phyloP scores from a whole-genome alignment of 345 rosid species.

The Acer saccharum region DNA sequence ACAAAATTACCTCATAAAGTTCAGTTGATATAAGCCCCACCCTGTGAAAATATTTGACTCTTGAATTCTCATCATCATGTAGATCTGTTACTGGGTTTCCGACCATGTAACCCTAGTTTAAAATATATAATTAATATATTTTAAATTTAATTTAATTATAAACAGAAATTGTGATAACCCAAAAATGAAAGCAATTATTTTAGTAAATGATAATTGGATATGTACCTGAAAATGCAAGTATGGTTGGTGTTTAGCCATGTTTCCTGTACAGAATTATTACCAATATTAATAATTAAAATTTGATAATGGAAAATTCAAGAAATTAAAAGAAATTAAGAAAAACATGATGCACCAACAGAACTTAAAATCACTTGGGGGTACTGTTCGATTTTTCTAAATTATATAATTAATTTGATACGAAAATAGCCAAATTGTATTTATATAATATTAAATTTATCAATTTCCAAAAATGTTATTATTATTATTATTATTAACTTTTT shows the following conservation, averaged over 20 bases:
- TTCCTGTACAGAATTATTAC: slow-evolving; percentile 18
- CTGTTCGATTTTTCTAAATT: not conserved
- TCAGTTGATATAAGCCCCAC: slow-evolving; percentile 29
- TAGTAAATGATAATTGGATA: not conserved
- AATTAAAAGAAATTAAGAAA: not conserved
- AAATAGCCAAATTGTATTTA: too few species aligned
- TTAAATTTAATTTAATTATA: not conserved
- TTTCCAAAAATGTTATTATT: too few species aligned
- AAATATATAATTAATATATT: not conserved
- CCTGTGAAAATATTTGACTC: slow-evolving; percentile 23
- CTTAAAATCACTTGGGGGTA: not conserved
- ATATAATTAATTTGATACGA: too few species aligned
- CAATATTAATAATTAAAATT: not conserved
- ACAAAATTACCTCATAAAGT: slow-evolving; percentile 17
- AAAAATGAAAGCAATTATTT: not conserved
- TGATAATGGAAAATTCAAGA: not conserved
- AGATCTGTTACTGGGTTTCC: slow-evolving; percentile 34
- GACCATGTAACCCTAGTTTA: slow-evolving; percentile 29
- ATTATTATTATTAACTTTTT: too few species aligned
- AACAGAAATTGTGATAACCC: not conserved
- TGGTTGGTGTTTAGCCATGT: slow-evolving; percentile 17
- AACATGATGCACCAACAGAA: too few species aligned
- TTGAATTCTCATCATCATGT: slow-evolving; percentile 25
- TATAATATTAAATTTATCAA: too few species aligned
- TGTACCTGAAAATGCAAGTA: slow-evolving; percentile 28